Evolutionary conservation across 2,329 filamentous ascomycete genomes (phyloP).

Genomic region (Phialophora tarda): DNA sequence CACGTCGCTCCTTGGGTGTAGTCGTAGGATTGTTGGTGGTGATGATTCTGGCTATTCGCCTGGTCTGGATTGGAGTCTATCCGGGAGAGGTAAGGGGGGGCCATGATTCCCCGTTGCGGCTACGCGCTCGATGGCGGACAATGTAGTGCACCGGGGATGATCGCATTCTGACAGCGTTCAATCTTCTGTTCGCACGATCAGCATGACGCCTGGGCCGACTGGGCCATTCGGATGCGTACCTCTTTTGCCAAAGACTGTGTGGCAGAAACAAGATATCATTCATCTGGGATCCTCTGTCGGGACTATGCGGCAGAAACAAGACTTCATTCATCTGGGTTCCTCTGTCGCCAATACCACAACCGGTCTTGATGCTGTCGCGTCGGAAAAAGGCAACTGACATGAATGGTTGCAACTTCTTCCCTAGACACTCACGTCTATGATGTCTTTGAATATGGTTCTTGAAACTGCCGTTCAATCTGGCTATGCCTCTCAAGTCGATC

Average conservation of each 20-base stretch:
- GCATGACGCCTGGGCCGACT: neutral
- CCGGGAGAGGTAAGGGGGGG: slow-evolving; percentile 8
- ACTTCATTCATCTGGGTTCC: neutral
- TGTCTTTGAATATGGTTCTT: neutral
- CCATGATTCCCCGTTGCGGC: slow-evolving; percentile 26
- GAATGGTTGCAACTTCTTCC: neutral
- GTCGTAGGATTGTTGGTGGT: slow-evolving; percentile 1
- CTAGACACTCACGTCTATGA: neutral
- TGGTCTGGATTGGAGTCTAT: slow-evolving; percentile 3
- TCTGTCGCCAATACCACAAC: neutral
- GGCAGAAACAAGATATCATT: neutral
- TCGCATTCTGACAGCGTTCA: neutral
- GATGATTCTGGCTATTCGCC: neutral
- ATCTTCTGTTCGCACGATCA: neutral
- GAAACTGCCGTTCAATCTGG: neutral
- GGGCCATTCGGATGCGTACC: neutral
- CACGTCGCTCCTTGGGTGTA: slow-evolving; percentile 25
- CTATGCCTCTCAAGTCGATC: neutral
- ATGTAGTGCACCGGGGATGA: slow-evolving; percentile 3
- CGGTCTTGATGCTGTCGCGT: neutral
- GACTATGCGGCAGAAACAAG: too few relatives aligned
- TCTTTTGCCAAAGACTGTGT: neutral
- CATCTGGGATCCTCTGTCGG: neutral
- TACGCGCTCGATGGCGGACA: slow-evolving; percentile 33
- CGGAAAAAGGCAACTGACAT: neutral